A percentile compares a stretch with the other conserved stretches of the same genome.
These are phyloP conservation scores for Pestalotiopsis sp. DNA, from an alignment of 2,329 filamentous ascomycete genomes.

Conservation along the genomic window DNA sequence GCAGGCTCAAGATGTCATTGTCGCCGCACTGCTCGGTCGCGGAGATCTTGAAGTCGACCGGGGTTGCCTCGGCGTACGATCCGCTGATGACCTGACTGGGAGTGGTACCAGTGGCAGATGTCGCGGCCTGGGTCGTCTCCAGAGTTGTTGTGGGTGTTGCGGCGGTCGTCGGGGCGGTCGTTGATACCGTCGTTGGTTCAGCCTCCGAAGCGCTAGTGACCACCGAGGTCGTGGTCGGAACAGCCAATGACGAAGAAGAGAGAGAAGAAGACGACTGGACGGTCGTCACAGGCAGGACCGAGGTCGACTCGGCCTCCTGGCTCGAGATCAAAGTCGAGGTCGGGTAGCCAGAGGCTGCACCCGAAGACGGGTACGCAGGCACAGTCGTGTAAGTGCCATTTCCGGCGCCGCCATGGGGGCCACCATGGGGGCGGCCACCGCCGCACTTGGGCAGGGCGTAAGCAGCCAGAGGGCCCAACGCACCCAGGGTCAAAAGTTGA, in stretches of 20 bases:
- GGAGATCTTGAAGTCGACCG: background rate
- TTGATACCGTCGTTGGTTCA: background rate
- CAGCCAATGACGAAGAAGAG: background rate
- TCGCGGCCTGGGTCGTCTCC: background rate
- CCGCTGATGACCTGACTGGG: background rate
- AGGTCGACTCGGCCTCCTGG: background rate
- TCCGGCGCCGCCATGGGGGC: background rate
- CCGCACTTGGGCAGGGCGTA: background rate
- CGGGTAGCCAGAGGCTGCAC: background rate
- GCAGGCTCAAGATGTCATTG: constrained; percentile 13
- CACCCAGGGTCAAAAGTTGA: background rate
- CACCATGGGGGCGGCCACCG: background rate
- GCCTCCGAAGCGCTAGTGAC: background rate
- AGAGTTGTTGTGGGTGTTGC: background rate
- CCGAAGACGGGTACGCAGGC: background rate
- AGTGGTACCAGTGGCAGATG: background rate
- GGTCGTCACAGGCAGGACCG: background rate
- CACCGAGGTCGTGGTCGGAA: background rate
- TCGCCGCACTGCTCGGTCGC: constrained; percentile 14
- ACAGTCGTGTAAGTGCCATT: background rate
- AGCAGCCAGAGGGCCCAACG: background rate
- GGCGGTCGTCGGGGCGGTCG: background rate
- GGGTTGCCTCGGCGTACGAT: background rate
- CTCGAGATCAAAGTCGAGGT: background rate
- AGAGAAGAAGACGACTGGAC: background rate